These are phyloP conservation scores for Hemileia vastatrix DNA, from an alignment of 1,284 basidiomycete species.

Conservation along the genomic window DNA sequence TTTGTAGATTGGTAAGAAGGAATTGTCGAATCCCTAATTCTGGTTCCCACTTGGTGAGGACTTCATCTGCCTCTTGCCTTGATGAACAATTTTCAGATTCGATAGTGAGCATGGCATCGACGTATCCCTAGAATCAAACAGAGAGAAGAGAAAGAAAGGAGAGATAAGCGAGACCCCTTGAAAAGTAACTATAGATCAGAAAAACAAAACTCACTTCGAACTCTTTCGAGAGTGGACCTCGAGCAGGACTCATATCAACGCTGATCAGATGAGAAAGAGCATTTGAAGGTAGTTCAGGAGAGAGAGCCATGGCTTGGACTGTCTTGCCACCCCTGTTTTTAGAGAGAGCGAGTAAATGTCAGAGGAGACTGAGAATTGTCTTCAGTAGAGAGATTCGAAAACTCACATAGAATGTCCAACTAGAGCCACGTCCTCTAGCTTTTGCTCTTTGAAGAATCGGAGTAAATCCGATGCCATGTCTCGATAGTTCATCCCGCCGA, in stretches of 20 bases:
- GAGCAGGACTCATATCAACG: slow-evolving; percentile 67
- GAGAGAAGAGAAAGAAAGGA: too few species aligned
- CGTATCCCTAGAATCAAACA: too few species aligned
- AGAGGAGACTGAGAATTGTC: not conserved
- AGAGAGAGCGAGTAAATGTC: not conserved
- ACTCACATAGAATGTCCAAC: slow-evolving; percentile 75
- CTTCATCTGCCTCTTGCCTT: slow-evolving; percentile 57
- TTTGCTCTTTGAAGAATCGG: slow-evolving; percentile 48
- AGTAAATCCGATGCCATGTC: slow-evolving; percentile 63
- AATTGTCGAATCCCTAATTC: slow-evolving; percentile 63
- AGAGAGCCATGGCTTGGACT: slow-evolving; percentile 66
- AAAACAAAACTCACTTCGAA: too few species aligned
- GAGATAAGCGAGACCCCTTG: too few species aligned
- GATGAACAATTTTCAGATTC: slow-evolving; percentile 52
- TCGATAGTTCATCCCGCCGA: slow-evolving; percentile 57
- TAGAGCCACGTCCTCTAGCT: slow-evolving; percentile 53
- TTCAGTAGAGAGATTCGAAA: not conserved
- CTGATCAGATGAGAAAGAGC: slow-evolving; percentile 58
- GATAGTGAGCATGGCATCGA: slow-evolving; percentile 61
- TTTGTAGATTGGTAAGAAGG: slow-evolving; percentile 66
- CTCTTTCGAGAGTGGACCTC: slow-evolving; percentile 56
- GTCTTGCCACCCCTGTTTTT: slow-evolving; percentile 69
- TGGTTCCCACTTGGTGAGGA: slow-evolving; percentile 61
- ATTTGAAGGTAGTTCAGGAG: slow-evolving; percentile 47
- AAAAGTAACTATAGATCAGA: too few species aligned